Base-by-base conservation (phyloP, 2,329 filamentous ascomycete species). In the Alternaria burnsii region DNA sequence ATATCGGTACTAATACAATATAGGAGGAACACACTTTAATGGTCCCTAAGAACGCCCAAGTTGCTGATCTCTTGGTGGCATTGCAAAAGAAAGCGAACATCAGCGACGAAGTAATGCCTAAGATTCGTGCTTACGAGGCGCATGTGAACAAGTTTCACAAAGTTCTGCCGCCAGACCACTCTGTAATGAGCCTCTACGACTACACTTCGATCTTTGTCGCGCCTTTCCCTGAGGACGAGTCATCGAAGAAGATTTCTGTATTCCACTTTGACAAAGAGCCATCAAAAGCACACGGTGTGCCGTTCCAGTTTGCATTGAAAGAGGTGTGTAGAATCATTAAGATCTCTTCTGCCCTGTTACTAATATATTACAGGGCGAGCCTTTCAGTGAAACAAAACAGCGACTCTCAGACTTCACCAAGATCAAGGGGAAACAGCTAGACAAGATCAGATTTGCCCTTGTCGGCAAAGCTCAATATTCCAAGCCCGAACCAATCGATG, bases 381-480 rank as follows among this genome's bases (percentile, higher is more conserved):
- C 85, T 40, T 98, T 99, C 80, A 89, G 88, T 59, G 92, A 98
- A 34, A 97, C 94, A 43, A 97, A 94, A 82, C 93, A 97, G 81
- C 89, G 95, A n/a, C 83, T 99, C 4, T 94, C 95, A 70, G 94
- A 94, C 79, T 87, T 94, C 60, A 97, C 92, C 0, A 94, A 94
- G 26, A 89, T 99, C 81, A 97, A 97, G 80, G 96, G 95, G 78
- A 99, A 99, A 84, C 93, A 93, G 67, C 94, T 99, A 69, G 94
- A 99, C 79, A 98, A 98, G 84, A 95, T 99, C 79, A 97, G 96
- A 80, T 97, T 99, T 82, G 91, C 93, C 7, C 86, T 97, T 34
- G 66, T 52, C 84, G 89, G 77, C 85, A 91, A 76, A 70, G 81
- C 69, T 36, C 85, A 88, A 52, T 96, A 92, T 79, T 88, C 91